Conservation (phyloP, 2,329 filamentous ascomycete species). For the Cercospora janseana region DNA sequence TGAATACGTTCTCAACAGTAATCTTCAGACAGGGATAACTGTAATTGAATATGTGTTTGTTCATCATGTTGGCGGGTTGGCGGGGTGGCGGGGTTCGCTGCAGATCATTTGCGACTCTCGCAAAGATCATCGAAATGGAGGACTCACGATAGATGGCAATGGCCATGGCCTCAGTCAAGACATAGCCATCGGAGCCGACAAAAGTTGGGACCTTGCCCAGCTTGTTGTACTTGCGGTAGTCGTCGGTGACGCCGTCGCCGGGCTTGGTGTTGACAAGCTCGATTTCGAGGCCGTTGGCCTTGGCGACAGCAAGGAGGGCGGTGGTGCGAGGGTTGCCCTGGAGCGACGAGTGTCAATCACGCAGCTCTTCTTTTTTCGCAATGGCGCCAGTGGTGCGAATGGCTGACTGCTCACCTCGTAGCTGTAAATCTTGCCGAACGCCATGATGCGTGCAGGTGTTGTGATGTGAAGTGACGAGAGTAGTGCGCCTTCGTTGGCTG, state of each 20-base stretch:
- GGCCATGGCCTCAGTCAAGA: constrained; percentile 84
- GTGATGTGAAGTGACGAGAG: constrained; percentile 16
- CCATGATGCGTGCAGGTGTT: constrained; percentile 30
- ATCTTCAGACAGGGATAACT: constrained; percentile 99
- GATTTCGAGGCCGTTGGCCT: constrained; percentile 93
- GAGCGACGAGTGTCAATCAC: not conserved
- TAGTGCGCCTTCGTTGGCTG: constrained; percentile 37
- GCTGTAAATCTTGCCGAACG: constrained; percentile 96
- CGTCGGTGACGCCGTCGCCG: constrained; percentile 62
- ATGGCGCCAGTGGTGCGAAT: constrained; percentile 1
- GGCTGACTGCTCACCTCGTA: constrained; percentile 61
- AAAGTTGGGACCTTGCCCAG: constrained; percentile 93
- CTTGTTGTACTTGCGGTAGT: constrained; percentile 82
- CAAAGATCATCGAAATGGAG: not conserved
- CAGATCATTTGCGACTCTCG: not conserved
- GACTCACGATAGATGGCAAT: constrained; percentile 96
- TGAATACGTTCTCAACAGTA: constrained; percentile 82
- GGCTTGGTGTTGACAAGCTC: constrained; percentile 74
- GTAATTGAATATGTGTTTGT: constrained; percentile 57
- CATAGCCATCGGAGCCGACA: constrained; percentile 85
- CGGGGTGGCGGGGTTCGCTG: constrained; percentile 7
- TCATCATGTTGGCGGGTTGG: constrained; percentile 62
- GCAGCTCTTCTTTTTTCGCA: constrained; percentile 16
- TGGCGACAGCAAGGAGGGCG: constrained; percentile 86
- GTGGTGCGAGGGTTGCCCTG: constrained; percentile 88